A percentile compares a stretch with the other conserved stretches of the same genome.
Conservation (phyloP, 208 protist genomes). For the Crithidia sp. region DNA sequence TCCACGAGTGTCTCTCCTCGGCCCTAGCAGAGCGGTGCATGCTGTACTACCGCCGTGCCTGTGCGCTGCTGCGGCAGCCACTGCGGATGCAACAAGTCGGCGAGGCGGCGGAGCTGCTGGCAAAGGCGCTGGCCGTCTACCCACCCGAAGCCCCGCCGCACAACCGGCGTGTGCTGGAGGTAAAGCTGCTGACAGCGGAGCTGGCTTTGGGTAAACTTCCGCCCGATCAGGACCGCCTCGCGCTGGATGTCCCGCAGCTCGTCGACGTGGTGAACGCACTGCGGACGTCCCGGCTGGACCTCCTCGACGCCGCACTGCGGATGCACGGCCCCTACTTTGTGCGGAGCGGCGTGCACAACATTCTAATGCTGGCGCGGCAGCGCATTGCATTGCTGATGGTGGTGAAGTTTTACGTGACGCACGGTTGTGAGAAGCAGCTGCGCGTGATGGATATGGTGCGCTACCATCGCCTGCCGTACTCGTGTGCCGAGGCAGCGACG, state of each 20-base stretch:
- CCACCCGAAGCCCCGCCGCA: conserved; percentile 29
- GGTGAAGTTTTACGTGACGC: conserved; percentile 72
- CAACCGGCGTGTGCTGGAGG: conserved; percentile 53
- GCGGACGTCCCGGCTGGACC: conserved; percentile 48
- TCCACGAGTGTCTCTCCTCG: conserved; percentile 52
- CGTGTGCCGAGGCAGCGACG: conserved; percentile 32
- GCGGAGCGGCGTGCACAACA: conserved; percentile 69
- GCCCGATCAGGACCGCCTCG: conserved; percentile 16
- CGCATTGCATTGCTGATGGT: conserved; percentile 76
- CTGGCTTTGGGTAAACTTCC: conserved; percentile 34
- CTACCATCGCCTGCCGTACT: conserved; percentile 60
- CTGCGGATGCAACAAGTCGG: conserved; percentile 46
- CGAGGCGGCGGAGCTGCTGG: conserved; percentile 56
- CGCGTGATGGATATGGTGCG: conserved; percentile 64
- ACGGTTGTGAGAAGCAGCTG: conserved; percentile 42
- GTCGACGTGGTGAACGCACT: conserved; percentile 76
- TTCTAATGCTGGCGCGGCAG: conserved; percentile 60
- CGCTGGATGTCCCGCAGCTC: conserved; percentile 34
- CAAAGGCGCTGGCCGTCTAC: conserved; percentile 58
- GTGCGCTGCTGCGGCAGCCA: conserved; percentile 57
- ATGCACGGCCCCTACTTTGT: conserved; percentile 71
- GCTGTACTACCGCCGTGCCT: conserved; percentile 72
- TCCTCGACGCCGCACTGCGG: conserved; percentile 65
- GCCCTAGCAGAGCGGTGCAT: conserved; percentile 64
- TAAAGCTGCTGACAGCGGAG: conserved; percentile 65